A percentile compares a stretch with the other conserved stretches of the same genome.
Conservation (phyloP, 495 filamentous ascomycete species). For the Rusavskia elegans region DNA sequence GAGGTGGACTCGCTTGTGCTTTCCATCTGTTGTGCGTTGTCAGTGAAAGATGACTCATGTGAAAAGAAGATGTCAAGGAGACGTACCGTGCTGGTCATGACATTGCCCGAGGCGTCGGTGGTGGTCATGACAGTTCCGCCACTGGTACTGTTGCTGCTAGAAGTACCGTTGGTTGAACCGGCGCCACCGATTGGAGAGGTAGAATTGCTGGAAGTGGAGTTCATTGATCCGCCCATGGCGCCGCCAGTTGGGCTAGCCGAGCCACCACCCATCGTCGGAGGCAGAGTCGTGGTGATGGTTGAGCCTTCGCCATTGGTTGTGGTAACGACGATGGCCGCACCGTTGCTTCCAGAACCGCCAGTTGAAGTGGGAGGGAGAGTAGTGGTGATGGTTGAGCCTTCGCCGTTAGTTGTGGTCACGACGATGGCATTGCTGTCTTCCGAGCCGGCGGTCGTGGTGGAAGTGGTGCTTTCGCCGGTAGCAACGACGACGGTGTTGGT, state of each 20-base stretch:
- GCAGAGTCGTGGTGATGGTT: constrained; percentile 14
- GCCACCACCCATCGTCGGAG: constrained; percentile 2
- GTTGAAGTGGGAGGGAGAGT: constrained; percentile 13
- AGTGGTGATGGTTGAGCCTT: constrained; percentile 12
- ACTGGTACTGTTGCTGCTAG: neutral
- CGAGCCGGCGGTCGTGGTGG: constrained; percentile 18
- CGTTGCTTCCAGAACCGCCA: constrained; percentile 16
- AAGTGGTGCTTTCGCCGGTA: constrained; percentile 15
- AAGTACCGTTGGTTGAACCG: neutral
- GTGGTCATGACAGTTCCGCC: neutral
- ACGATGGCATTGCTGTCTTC: no score
- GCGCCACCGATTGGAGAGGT: neutral
- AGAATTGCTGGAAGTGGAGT: neutral
- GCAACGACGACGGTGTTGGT: constrained; percentile 9
- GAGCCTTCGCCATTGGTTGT: constrained; percentile 9
- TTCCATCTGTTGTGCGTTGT: neutral
- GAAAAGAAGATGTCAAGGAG: no score
- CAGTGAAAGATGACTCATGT: neutral
- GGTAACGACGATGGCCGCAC: constrained; percentile 7
- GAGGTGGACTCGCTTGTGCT: neutral
- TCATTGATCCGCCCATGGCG: neutral
- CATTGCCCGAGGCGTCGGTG: neutral
- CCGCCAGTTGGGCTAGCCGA: neutral
- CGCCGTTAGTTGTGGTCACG: constrained; percentile 10
- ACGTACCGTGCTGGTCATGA: neutral